Conservation (phyloP, 192 early-diverging fungal genomes). For the Coemansia sp. region DNA sequence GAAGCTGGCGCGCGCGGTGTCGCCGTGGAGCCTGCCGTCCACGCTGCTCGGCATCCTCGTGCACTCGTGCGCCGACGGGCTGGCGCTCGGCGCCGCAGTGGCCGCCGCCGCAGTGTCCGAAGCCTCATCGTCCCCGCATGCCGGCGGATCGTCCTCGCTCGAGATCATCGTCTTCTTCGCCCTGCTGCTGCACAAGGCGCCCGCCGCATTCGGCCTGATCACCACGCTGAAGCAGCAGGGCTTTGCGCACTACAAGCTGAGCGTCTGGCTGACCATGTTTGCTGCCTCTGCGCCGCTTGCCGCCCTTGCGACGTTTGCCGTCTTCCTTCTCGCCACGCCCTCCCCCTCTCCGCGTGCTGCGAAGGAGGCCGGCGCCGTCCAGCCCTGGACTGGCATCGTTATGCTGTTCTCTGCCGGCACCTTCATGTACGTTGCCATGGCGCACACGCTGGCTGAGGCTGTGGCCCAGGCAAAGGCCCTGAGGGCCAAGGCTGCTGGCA, state of each 20-base stretch:
- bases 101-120: constrained; percentile 42
- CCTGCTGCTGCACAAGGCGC: constrained; percentile 96
- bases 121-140: constrained; percentile 23
- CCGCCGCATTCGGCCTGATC: constrained; percentile 87
- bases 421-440: constrained; percentile 91
- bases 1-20: constrained; percentile 23
- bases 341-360: not conserved
- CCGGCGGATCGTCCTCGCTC: constrained; percentile 51
- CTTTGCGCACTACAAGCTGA: constrained; percentile 62
- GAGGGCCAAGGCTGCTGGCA: constrained; percentile 15
- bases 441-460: constrained; percentile 76
- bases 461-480: constrained; percentile 38
- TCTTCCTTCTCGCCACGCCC: constrained; percentile 21
- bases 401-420: constrained; percentile 90
- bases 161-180: constrained; percentile 87
- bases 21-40: constrained; percentile 52
- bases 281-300: constrained; percentile 82
- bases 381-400: constrained; percentile 67
- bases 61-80: constrained; percentile 93
- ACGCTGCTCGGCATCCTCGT: constrained; percentile 94
- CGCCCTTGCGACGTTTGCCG: constrained; percentile 62
- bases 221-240: constrained; percentile 85
- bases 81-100: constrained; percentile 89
- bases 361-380: constrained; percentile 59
- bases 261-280: constrained; percentile 78